Conservation (phyloP, 208 protist genomes). For the Willaertia magna region DNA sequence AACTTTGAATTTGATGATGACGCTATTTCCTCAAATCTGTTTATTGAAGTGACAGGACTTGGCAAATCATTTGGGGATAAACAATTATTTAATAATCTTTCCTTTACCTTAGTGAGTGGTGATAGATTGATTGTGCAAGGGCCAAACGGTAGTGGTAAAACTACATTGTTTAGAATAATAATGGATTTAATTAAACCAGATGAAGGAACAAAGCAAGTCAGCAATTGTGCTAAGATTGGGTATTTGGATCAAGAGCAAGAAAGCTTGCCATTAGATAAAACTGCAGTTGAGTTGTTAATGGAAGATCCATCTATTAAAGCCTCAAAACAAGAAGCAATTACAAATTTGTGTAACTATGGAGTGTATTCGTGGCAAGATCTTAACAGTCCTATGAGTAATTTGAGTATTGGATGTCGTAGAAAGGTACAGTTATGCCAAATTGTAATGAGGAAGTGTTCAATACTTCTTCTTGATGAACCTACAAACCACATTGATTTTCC, state of each 20-base stretch:
- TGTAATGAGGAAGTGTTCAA: not conserved
- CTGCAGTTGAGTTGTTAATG: not conserved
- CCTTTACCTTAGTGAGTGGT: conserved; percentile 46
- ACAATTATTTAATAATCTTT: conserved; percentile 19
- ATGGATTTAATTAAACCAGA: not conserved
- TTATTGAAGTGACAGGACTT: not conserved
- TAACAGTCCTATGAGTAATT: not conserved
- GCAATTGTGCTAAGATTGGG: not conserved
- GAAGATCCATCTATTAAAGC: not conserved
- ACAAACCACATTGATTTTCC: conserved; percentile 1
- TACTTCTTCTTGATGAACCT: not conserved
- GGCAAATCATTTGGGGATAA: not conserved
- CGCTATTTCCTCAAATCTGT: not conserved
- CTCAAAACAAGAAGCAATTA: not conserved
- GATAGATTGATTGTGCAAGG: conserved; percentile 20
- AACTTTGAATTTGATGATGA: not conserved
- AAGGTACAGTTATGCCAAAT: not conserved
- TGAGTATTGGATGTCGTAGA: not conserved
- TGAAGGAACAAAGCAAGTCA: not conserved
- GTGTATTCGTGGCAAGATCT: not conserved
- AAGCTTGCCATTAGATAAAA: not conserved
- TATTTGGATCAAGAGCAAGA: conserved; percentile 1
- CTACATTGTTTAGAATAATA: conserved; percentile 44
- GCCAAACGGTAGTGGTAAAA: conserved; percentile 56
- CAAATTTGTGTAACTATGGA: not conserved